Evolutionary conservation across 106 monocot species (phyloP).

Genomic region (Acanthochlamys bracteata): DNA sequence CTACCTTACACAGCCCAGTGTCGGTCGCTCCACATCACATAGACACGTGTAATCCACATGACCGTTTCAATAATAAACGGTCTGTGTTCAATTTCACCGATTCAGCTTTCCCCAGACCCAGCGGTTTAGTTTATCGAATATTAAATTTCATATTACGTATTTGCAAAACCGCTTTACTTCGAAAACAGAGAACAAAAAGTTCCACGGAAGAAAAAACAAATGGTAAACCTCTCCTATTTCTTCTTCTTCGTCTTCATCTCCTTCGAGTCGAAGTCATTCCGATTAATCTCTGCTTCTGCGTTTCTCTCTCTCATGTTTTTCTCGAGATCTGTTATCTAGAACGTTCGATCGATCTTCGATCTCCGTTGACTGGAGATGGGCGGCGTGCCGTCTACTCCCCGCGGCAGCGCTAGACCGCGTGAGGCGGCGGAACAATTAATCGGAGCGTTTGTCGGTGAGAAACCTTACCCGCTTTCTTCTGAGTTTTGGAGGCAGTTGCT

Average conservation of each 20-base stretch:
- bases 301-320: neutral
- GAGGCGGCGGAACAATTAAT: constrained; percentile 66
- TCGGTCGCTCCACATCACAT: too few species aligned
- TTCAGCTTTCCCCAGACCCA: too few species aligned
- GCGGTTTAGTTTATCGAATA: too few species aligned
- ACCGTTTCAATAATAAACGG: too few species aligned
- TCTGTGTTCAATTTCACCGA: too few species aligned
- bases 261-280: neutral
- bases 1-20: too few species aligned
- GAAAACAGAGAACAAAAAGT: too few species aligned
- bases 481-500: constrained; percentile 88
- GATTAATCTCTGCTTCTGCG: neutral
- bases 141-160: too few species aligned
- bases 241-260: neutral
- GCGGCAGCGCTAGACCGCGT: constrained; percentile 19
- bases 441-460: constrained; percentile 63
- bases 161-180: too few species aligned
- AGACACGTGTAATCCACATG: too few species aligned
- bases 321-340: neutral
- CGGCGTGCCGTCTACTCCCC: constrained; percentile 74
- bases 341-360: neutral
- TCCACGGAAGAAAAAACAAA: too few species aligned
- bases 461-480: constrained; percentile 69
- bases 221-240: neutral
- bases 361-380: constrained; percentile 44